These are phyloP conservation scores for Cryphonectria nitschkei DNA, from an alignment of 2,329 filamentous ascomycete species.

Conservation along the genomic window DNA sequence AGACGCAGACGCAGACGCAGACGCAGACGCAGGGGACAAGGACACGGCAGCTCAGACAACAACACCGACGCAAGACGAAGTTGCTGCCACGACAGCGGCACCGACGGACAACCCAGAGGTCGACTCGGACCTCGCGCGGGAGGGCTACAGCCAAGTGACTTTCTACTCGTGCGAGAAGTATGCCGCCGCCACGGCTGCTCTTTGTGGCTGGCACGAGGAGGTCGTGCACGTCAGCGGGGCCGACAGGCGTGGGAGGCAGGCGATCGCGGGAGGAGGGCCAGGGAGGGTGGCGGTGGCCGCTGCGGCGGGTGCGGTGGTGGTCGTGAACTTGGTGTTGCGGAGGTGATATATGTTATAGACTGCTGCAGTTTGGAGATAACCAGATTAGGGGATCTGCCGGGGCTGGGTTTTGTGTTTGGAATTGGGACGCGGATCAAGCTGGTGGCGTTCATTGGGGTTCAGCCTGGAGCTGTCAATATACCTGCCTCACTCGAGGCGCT, in stretches of 20 bases:
- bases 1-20: neutral
- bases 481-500: constrained; percentile 25
- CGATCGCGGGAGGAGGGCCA: constrained; percentile 10
- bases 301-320: constrained; percentile 5
- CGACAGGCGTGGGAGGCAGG: neutral
- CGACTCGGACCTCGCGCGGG: constrained; percentile 29
- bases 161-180: constrained; percentile 44
- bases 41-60: neutral
- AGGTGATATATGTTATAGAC: neutral
- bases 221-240: constrained; percentile 34
- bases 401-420: neutral
- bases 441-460: neutral
- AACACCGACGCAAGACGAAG: neutral
- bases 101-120: constrained; percentile 32
- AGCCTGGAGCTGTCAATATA: constrained; percentile 27
- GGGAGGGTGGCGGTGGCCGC: neutral
- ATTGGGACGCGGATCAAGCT: neutral
- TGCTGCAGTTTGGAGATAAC: no score
- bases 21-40: neutral
- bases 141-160: constrained; percentile 42
- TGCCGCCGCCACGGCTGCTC: constrained; percentile 36
- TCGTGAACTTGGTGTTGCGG: constrained; percentile 2
- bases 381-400: neutral
- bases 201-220: constrained; percentile 45
- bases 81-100: constrained; percentile 28